Conservation (phyloP, 805 yeast species). For the Metschnikowia bowlesiae region DNA sequence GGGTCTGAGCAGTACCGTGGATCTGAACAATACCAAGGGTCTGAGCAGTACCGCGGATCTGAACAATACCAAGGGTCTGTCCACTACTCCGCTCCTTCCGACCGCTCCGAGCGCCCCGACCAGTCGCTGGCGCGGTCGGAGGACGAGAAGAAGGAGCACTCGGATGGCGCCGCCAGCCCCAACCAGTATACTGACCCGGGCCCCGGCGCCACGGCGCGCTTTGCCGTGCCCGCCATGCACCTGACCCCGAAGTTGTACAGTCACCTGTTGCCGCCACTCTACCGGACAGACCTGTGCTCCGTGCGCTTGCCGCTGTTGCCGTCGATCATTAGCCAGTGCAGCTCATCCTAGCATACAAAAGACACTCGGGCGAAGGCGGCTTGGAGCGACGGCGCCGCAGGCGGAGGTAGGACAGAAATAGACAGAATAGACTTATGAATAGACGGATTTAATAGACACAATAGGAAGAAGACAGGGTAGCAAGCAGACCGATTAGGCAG, state of each 20-base stretch:
- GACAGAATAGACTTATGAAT: too few relatives aligned
- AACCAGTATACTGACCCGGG: not conserved
- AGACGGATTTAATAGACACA: too few relatives aligned
- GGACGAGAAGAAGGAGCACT: not conserved
- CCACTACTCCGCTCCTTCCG: not conserved
- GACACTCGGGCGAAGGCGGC: too few relatives aligned
- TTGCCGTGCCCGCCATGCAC: not conserved
- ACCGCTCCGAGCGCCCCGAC: not conserved
- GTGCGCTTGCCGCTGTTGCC: conserved; percentile 14
- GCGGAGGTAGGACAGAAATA: too few relatives aligned
- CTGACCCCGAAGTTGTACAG: not conserved
- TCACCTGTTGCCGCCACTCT: conserved; percentile 1
- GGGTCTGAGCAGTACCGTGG: too few relatives aligned
- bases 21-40: too few relatives aligned
- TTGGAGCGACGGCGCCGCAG: too few relatives aligned
- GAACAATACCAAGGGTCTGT: too few relatives aligned
- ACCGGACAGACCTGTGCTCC: not conserved
- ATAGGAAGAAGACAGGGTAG: too few relatives aligned
- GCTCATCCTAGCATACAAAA: not conserved
- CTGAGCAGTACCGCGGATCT: too few relatives aligned
- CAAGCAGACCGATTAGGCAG: too few relatives aligned
- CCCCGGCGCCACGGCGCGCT: not conserved
- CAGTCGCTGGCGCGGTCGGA: not conserved
- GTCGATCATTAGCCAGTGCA: conserved; percentile 4
- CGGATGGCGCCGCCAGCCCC: not conserved